Evolutionary conservation across 176 grass and related monocot genomes (phyloP).

Genomic region (Oryza punctata): DNA sequence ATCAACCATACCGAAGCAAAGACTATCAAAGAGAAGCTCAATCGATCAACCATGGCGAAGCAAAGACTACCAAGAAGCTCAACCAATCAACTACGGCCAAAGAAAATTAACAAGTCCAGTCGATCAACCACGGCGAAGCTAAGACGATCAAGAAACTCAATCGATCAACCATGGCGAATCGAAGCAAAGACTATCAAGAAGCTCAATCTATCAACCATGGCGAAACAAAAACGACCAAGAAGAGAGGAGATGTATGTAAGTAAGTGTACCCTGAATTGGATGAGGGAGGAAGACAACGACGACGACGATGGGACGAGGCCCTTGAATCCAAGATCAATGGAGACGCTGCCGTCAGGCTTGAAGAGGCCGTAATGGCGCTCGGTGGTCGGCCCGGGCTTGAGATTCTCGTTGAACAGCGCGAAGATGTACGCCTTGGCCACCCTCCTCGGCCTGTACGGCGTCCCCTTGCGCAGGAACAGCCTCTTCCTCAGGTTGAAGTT

Average conservation of each 20-base stretch:
- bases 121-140: no score
- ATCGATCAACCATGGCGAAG: background rate
- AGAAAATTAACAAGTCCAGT: no score
- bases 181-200: no score
- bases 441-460: conserved; percentile 65
- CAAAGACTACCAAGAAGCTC: background rate
- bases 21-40: no score
- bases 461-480: conserved; percentile 72
- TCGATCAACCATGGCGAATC: no score
- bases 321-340: conserved; percentile 73
- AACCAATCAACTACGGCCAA: no score
- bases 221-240: no score
- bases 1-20: no score
- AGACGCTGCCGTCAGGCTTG: conserved; percentile 81
- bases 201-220: no score
- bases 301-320: conserved; percentile 52
- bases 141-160: no score
- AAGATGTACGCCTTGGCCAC: conserved; percentile 75
- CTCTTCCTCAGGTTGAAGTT: conserved; percentile 69
- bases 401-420: conserved; percentile 93
- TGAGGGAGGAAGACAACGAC: conserved; percentile 5
- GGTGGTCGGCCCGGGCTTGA: conserved; percentile 58
- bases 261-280: conserved; percentile 47
- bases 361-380: conserved; percentile 85
- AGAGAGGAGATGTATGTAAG: background rate